Percentiles rank a stretch among this genome's conserved stretches.
These are phyloP conservation scores for Podila minutissima DNA, from an alignment of 192 early-diverging fungal genomes.

Conservation along the genomic window DNA sequence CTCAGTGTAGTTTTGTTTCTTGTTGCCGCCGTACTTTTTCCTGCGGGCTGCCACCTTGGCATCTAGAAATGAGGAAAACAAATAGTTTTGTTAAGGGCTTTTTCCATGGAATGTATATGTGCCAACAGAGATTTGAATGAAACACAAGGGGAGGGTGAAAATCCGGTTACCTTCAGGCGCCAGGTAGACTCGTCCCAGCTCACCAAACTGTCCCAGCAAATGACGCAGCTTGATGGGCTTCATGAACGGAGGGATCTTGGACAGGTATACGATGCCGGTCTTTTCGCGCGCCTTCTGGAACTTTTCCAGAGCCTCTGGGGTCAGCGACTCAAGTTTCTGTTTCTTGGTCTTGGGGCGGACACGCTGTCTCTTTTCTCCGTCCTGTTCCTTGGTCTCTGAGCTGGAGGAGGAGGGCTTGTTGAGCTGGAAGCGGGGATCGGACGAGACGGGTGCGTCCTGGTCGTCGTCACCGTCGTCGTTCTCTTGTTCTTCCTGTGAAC, in stretches of 20 bases:
- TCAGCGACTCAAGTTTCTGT: conserved; percentile 70
- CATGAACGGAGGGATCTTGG: conserved; percentile 95
- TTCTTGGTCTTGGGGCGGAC: conserved; percentile 40
- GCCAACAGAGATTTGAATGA: not conserved
- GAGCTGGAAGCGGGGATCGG: conserved; percentile 2
- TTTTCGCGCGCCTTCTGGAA: conserved; percentile 74
- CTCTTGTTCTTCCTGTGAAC: conserved; percentile 13
- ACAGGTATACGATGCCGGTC: conserved; percentile 92
- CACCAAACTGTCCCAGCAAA: conserved; percentile 78
- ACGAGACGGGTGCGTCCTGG: not conserved
- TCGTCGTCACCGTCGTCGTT: conserved; percentile 37
- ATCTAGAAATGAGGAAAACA: conserved; percentile 38
- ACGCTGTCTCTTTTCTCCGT: conserved; percentile 4
- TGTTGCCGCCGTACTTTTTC: conserved; percentile 89
- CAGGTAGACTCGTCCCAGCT: conserved; percentile 87
- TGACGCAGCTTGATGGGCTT: conserved; percentile 80
- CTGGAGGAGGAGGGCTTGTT: not conserved
- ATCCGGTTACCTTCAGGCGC: conserved; percentile 75
- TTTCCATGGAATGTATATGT: not conserved
- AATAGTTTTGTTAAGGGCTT: not conserved
- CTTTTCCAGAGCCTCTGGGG: conserved; percentile 64
- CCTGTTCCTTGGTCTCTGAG: conserved; percentile 1
- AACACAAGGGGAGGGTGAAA: not conserved
- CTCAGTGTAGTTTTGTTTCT: conserved; percentile 86
- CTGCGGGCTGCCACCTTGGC: conserved; percentile 78